Base-by-base conservation (phyloP, 1,284 basidiomycete species). In the Sanghuangporus baumii region DNA sequence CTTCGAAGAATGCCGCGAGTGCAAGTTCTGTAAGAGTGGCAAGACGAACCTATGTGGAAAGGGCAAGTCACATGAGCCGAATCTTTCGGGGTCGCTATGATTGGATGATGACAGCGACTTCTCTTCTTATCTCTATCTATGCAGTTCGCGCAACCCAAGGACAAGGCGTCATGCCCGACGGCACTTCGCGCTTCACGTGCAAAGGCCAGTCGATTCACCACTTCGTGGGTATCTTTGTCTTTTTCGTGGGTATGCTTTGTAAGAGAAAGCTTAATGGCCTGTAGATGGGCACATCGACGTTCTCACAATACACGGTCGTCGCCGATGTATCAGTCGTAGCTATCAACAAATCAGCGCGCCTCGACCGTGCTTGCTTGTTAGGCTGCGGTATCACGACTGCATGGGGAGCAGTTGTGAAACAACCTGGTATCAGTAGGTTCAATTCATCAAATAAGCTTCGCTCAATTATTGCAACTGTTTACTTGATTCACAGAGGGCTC, bases 311-410 rank as follows among this genome's bases (percentile, higher is more conserved):
- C 81, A 99, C 97, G 11, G 97, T 99, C 62, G 95, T 99, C 4
- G 93, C 94, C 57, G 94, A 99, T 71, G 95, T 95, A 66, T 98
- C 96, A 38, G 92, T 99, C 23, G 96, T 99, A 48, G 87, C 93
- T 26, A 88, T 99, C 66, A 87, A 91, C 77, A 81, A 86, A 66
- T 81, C 86, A 69, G 97, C 96, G 1, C 92, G 94, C 9, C 84
- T 98, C 37, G 91, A 98, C 59, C 97, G 95, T 74, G 92, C 95
- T 23, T 99, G 97, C 76, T 81, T 99, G 59, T 83, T 95, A 18
- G 95, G 96, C 16, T 98, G 96, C 69, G 95, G 95, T 71, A 96
- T 99, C 72, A 98, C 96, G 43, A 98, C 96, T n/a, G 95, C 94
- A 14, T 95, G 90, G 88, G 93, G 92, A 63, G 89, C 93, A 12